Evolutionary conservation across 192 early-diverging fungal genomes (phyloP), one percentile per base, ranked within the genome.

Genomic region (Paraglomus occultum): DNA sequence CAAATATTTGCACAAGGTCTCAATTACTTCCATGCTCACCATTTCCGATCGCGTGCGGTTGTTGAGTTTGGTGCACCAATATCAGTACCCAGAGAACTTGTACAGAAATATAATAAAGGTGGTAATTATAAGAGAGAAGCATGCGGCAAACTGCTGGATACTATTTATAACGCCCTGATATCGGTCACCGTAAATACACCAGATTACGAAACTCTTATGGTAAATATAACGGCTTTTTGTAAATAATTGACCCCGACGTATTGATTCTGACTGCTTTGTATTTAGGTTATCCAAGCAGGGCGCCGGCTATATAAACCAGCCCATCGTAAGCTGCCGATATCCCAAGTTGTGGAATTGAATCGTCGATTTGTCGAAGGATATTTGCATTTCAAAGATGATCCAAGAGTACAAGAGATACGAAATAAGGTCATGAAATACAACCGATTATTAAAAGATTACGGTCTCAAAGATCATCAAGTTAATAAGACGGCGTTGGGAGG

Each of bases 21-120:
- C 42, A 95, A 95, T 80, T 99, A 99, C 78, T 99, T 97, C 80
- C 91, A 99, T 75, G 90, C 97, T 15, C 88, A 88, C 76, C 82
- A 90, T 78, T 99, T 98, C 88, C 88, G 97, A 59, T 95, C 94
- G 8, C 90, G 95, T 61, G 95, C 96, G n/a, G 96, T 97, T 45
- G 87, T 98, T 46, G 96, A 99, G 77, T 99, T 94, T 84, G 95
- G 97, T 44, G 85, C 92, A 47, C 94, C 94, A 0, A 90, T 99
- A 65, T 83, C 86, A 11, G 84, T 99, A 6, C 77, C 89, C 11
- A 68, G 76, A 6, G 90, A 94, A 70, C 77, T 92, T 5, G 90
- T 99, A n/a, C 86, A 87, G 38, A 84, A 89, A 73, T 99, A 91
- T 79, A 88, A 82, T 58, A 71, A 76, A 43, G 96, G 95, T 61